Percentiles rank a stretch among this genome's conserved stretches.
Conservation (phyloP, 495 filamentous ascomycete genomes). For the Choiromyces venosus region DNA sequence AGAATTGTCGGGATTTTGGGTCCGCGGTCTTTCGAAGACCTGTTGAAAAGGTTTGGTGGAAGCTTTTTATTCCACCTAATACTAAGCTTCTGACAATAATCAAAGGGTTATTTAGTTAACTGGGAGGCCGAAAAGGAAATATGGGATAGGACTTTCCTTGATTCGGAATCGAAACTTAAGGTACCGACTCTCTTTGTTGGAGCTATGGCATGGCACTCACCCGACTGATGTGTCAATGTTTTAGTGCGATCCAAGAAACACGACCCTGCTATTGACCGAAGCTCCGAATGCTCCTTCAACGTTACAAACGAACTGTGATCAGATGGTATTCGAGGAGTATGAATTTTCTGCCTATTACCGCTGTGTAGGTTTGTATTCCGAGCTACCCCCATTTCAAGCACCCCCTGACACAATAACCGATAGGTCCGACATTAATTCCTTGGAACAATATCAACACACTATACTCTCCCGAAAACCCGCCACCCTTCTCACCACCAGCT, state of each 20-base stretch:
- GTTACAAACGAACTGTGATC: slow-evolving; percentile 83
- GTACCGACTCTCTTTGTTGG: neutral
- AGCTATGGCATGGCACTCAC: slow-evolving; percentile 10
- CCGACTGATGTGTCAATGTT: neutral
- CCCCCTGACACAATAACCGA: slow-evolving; percentile 27
- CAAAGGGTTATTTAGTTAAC: slow-evolving; percentile 75
- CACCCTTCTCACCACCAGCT: slow-evolving; percentile 54
- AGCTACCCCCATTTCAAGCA: slow-evolving; percentile 9
- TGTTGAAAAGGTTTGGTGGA: slow-evolving; percentile 61
- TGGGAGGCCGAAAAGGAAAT: slow-evolving; percentile 96
- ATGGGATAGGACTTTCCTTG: slow-evolving; percentile 87
- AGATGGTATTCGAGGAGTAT: slow-evolving; percentile 97
- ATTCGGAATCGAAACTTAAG: slow-evolving; percentile 58
- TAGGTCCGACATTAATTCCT: slow-evolving; percentile 69
- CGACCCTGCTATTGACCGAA: slow-evolving; percentile 78
- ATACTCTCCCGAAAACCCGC: slow-evolving; percentile 47
- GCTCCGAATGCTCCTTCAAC: slow-evolving; percentile 77
- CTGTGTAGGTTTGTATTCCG: slow-evolving; percentile 56
- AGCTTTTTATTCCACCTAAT: neutral
- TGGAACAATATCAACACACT: slow-evolving; percentile 71
- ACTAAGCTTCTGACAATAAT: slow-evolving; percentile 7
- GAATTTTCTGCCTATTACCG: slow-evolving; percentile 84
- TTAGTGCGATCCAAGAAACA: slow-evolving; percentile 69
- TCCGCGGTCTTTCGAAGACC: slow-evolving; percentile 82
- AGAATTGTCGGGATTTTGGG: slow-evolving; percentile 78